Evolutionary conservation across 2,329 filamentous ascomycete genomes (phyloP), one percentile per base, ranked within the genome.

Genomic region (Lecanicillium sp.): DNA sequence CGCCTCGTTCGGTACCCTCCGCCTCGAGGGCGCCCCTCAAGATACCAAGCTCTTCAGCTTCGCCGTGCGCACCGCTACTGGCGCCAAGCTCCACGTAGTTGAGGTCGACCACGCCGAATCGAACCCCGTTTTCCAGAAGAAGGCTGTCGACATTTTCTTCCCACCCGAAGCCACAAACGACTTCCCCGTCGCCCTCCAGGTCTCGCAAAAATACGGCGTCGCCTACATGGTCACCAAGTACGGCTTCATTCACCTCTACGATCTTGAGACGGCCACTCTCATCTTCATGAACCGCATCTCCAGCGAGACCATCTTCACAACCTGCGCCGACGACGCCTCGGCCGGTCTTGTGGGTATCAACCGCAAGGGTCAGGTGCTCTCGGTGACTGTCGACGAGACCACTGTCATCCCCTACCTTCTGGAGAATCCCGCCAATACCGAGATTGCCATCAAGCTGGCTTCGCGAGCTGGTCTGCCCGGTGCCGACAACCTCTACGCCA

Each of bases 241-340:
- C 62, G 93, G 93, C 45, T 98, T 97, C 71, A 97, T 98, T 60
- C 93, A 98, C 70, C 80, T 98, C 20, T 97, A 98, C 71, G 94
- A 98, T 62, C 81, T 98, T 49, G 94, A 98, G 74, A 93, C 87
- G 7, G 94, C 88, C 50, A 87, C 86, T 11, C 94, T 89, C 66
- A 93, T 98, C 64, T 98, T 96, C 79, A 94, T 98, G 90, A 98
- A 98, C 77, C 86, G 94, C 59, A 98, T 98, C 62, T 98, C 93
- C 27, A 95, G 90, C 74, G 93, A 98, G 65, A 98, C 93, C 21
- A 97, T 98, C 65, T 98, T 98, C 73, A 94, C 91, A 21, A 96
- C 90, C 17, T 86, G 88, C 39, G 73, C 84, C 29, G 93, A 98
- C 65, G 78, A 79, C 47, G 84, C 90, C 19, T 94, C 89, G 15